These are phyloP conservation scores for Myxozyma neglecta DNA, from an alignment of 805 yeast species.

Conservation along the genomic window DNA sequence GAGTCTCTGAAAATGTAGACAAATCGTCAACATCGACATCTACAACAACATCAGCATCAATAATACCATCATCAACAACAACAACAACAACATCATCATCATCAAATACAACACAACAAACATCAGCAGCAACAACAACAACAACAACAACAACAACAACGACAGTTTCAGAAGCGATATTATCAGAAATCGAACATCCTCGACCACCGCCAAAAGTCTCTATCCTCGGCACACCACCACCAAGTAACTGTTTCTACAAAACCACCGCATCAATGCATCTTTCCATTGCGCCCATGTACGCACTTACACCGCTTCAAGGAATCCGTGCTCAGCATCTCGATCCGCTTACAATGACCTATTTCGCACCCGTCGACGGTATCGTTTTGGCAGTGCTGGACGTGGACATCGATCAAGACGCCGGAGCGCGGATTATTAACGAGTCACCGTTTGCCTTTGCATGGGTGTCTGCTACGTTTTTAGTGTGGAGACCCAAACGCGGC, in stretches of 20 bases:
- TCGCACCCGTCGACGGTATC: slow-evolving; percentile 71
- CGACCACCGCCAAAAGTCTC: neutral
- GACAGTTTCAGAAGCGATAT: slow-evolving; percentile 16
- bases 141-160: neutral
- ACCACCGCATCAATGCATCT: slow-evolving; percentile 67
- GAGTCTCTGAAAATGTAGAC: neutral
- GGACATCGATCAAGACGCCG: slow-evolving; percentile 48
- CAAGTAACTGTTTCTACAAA: slow-evolving; percentile 64
- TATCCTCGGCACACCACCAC: slow-evolving; percentile 19
- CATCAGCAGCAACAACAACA: neutral
- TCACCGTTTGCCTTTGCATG: slow-evolving; percentile 88
- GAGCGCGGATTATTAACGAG: slow-evolving; percentile 68
- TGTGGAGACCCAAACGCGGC: slow-evolving; percentile 91
- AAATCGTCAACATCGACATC: neutral
- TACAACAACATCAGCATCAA: neutral
- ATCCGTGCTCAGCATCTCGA: slow-evolving; percentile 85
- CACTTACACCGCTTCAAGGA: slow-evolving; percentile 70
- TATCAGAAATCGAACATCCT: neutral
- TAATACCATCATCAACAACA: neutral
- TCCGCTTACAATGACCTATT: slow-evolving; percentile 82
- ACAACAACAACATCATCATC: too few species aligned
- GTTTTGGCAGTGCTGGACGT: slow-evolving; percentile 77
- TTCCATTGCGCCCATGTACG: slow-evolving; percentile 82
- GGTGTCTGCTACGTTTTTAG: slow-evolving; percentile 76
- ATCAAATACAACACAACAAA: too few species aligned